Evolutionary conservation across 2,329 filamentous ascomycete species (phyloP).

Genomic region (Botrytis tulipae): DNA sequence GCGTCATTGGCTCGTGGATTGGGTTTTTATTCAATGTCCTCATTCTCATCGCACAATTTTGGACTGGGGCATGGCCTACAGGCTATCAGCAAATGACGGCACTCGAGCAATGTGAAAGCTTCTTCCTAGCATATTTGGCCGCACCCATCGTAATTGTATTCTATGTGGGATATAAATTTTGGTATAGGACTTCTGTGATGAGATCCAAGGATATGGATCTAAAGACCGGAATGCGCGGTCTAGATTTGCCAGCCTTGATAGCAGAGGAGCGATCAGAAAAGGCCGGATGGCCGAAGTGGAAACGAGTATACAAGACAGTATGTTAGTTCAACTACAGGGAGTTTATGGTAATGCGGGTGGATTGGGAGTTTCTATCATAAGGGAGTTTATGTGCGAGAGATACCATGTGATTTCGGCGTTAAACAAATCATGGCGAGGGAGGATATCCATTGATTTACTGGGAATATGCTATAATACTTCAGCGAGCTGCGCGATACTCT

Average conservation of each 20-base stretch:
- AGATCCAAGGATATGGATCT: slow-evolving; percentile 76
- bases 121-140: slow-evolving; percentile 72
- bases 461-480: slow-evolving; percentile 1
- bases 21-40: slow-evolving; percentile 74
- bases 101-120: slow-evolving; percentile 55
- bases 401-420: slow-evolving; percentile 11
- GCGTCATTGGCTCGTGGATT: slow-evolving; percentile 75
- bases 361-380: not conserved
- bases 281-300: slow-evolving; percentile 71
- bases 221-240: slow-evolving; percentile 77
- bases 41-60: slow-evolving; percentile 82
- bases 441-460: not conserved
- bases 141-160: slow-evolving; percentile 66
- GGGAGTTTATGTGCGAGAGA: slow-evolving; percentile 12
- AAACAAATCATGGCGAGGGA: not conserved
- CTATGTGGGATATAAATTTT: slow-evolving; percentile 75
- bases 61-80: slow-evolving; percentile 78
- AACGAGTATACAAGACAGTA: slow-evolving; percentile 69
- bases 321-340: slow-evolving; percentile 49
- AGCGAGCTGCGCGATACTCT: not conserved
- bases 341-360: not conserved
- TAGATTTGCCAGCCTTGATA: slow-evolving; percentile 76
- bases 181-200: slow-evolving; percentile 66
- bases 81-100: slow-evolving; percentile 49
- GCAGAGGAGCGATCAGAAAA: slow-evolving; percentile 77